Evolutionary conservation across 139 green algal genomes (phyloP), one percentile per base, ranked within the genome.

Genomic region (Auxenochlorella pyrenoidosa): DNA sequence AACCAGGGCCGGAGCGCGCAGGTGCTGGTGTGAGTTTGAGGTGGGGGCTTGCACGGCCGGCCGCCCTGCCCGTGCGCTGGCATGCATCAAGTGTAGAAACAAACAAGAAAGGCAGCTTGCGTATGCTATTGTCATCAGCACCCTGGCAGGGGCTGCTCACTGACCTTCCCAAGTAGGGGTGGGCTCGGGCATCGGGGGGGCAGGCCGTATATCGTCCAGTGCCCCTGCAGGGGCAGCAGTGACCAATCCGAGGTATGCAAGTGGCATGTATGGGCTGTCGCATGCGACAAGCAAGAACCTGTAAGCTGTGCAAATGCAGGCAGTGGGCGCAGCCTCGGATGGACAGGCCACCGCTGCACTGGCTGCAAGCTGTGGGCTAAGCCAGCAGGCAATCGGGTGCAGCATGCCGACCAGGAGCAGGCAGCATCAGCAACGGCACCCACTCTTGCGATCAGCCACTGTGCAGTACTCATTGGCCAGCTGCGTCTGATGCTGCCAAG

Each of bases 91-190:
- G 68, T n/a, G n/a, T n/a, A n/a, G n/a, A n/a, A n/a, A n/a, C n/a
- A n/a, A n/a, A n/a, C n/a, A n/a, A n/a, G n/a, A n/a, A n/a, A n/a
- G n/a, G n/a, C n/a, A n/a, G n/a, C n/a, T n/a, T n/a, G n/a, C n/a
- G n/a, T n/a, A n/a, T n/a, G n/a, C n/a, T n/a, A n/a, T n/a, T n/a
- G n/a, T n/a, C n/a, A n/a, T n/a, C n/a, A n/a, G n/a, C n/a, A n/a
- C n/a, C n/a, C n/a, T n/a, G n/a, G n/a, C n/a, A n/a, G 68, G 24
- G 15, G 16, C 16, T 28, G 6, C 68, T 43, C 68, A 41, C n/a
- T 75, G 32, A 75, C 68, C 68, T 75, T 75, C 68, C 68, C 68
- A 75, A 1, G n/a, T 30, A n/a, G n/a, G 68, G n/a, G n/a, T 75
- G 30, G 68, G 68, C 68, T 75, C 44, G 68, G 68, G 68, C 68